A percentile compares a stretch with the other conserved stretches of the same genome.
Evolutionary conservation across 805 yeast species (phyloP).

Genomic region (Ogataea angusta): DNA sequence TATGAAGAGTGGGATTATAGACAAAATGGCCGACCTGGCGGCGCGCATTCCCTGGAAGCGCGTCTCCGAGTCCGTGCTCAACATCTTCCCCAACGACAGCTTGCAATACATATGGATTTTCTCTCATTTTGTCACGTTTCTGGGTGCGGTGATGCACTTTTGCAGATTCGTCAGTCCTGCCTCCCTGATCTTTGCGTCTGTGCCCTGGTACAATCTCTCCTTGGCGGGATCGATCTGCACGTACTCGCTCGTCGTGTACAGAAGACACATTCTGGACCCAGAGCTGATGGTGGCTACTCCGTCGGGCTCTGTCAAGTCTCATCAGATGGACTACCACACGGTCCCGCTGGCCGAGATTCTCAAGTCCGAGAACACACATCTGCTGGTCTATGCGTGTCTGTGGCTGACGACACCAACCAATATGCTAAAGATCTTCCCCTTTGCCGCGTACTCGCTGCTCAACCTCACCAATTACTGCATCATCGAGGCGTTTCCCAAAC

Average conservation of each 20-base stretch:
- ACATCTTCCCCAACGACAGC: slow-evolving; percentile 15
- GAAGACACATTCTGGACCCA: slow-evolving; percentile 23
- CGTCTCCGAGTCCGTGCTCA: not conserved
- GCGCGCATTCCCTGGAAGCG: slow-evolving; percentile 15
- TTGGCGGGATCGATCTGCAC: slow-evolving; percentile 28
- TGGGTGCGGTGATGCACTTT: slow-evolving; percentile 18
- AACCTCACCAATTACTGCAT: slow-evolving; percentile 35
- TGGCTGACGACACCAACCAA: slow-evolving; percentile 36
- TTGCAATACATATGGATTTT: slow-evolving; percentile 22
- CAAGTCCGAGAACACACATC: slow-evolving; percentile 40
- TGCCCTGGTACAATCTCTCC: slow-evolving; percentile 22
- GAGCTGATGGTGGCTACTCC: slow-evolving; percentile 11
- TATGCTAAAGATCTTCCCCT: slow-evolving; percentile 38
- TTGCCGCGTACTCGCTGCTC: slow-evolving; percentile 39
- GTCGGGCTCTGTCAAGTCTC: slow-evolving; percentile 3
- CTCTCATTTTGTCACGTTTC: slow-evolving; percentile 22
- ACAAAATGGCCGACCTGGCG: slow-evolving; percentile 4
- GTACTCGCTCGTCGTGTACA: slow-evolving; percentile 30
- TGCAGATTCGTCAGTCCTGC: slow-evolving; percentile 9
- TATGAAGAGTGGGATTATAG: slow-evolving; percentile 19
- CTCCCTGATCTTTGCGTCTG: slow-evolving; percentile 5
- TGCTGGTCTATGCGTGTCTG: slow-evolving; percentile 36
- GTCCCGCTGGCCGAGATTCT: slow-evolving; percentile 35
- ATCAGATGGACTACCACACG: slow-evolving; percentile 9
- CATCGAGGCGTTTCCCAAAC: slow-evolving; percentile 33